These are phyloP conservation scores for Brassica hybrid DNA, from an alignment of 441 rosid species.

Conservation along the genomic window DNA sequence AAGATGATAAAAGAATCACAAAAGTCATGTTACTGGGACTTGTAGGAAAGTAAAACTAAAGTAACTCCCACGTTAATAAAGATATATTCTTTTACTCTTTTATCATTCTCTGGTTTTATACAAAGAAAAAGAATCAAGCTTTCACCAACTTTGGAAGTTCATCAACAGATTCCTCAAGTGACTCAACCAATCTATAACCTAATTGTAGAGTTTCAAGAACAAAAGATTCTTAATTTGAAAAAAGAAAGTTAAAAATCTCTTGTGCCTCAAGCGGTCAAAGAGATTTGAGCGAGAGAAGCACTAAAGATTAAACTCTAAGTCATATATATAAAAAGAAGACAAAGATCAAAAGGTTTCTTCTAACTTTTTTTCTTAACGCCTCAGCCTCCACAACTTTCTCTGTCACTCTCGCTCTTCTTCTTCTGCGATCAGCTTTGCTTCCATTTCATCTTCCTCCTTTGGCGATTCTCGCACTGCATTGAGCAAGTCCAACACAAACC, in stretches of 20 bases:
- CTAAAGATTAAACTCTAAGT: neutral
- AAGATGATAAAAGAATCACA: too few relatives aligned
- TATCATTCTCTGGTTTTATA: constrained; percentile 6
- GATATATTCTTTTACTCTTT: too few relatives aligned
- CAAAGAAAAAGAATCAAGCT: constrained; percentile 22
- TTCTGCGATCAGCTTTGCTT: constrained; percentile 56
- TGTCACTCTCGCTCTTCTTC: constrained; percentile 74
- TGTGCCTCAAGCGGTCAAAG: constrained; percentile 29
- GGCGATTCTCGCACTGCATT: constrained; percentile 81
- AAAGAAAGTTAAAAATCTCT: neutral
- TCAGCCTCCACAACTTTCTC: constrained; percentile 67
- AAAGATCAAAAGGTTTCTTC: constrained; percentile 9
- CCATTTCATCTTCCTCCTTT: constrained; percentile 73
- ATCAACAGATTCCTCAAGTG: constrained; percentile 20
- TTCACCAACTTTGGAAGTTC: constrained; percentile 20
- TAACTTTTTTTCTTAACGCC: constrained; percentile 24
- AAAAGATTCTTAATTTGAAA: constrained; percentile 16
- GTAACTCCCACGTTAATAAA: too few relatives aligned
- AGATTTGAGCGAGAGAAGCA: constrained; percentile 7
- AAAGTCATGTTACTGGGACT: too few relatives aligned
- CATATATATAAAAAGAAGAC: neutral
- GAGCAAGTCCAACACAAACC: neutral
- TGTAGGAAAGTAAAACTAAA: too few relatives aligned
- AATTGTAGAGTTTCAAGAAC: constrained; percentile 37
- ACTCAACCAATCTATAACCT: constrained; percentile 17